Percentiles rank a stretch among this genome's conserved stretches.
Conservation (phyloP, 2,329 filamentous ascomycete species). For the Furcasterigmium sp. region DNA sequence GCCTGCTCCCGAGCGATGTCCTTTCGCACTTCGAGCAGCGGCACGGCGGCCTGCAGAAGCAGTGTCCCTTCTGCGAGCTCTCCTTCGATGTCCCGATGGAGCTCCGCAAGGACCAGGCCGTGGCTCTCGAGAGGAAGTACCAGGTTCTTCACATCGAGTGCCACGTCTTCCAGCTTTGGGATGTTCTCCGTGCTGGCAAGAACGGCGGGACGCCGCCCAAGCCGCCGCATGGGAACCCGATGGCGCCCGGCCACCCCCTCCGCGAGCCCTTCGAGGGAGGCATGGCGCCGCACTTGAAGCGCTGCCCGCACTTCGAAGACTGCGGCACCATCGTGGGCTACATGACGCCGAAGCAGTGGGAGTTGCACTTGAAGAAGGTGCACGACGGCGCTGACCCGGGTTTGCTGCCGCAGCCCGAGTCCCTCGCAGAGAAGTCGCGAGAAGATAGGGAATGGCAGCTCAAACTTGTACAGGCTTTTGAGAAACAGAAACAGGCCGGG, state of each 20-base stretch:
- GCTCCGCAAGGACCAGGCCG: neutral
- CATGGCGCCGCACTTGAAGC: conserved; percentile 3
- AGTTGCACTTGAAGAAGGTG: conserved; percentile 7
- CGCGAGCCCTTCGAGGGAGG: too few relatives aligned
- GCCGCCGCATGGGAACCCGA: too few relatives aligned
- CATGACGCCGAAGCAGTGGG: conserved; percentile 12
- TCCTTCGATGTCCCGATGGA: conserved; percentile 7
- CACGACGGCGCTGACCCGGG: conserved; percentile 5
- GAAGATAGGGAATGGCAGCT: too few relatives aligned
- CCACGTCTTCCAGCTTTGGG: conserved; percentile 12
- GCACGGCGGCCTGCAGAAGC: conserved; percentile 5
- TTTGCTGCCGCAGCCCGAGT: too few relatives aligned
- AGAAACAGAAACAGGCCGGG: too few relatives aligned
- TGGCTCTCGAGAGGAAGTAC: neutral
- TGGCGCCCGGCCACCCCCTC: conserved; percentile 6
- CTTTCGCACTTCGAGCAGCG: conserved; percentile 10
- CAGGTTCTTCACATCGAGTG: conserved; percentile 13
- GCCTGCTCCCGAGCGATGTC: conserved; percentile 8
- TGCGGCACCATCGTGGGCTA: conserved; percentile 13
- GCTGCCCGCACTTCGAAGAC: conserved; percentile 11
- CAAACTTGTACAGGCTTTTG: too few relatives aligned
- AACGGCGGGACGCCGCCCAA: too few relatives aligned
- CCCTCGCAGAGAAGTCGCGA: too few relatives aligned
- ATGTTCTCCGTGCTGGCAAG: conserved; percentile 1
- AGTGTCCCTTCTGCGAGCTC: conserved; percentile 10